These are phyloP conservation scores for Parafenestella ontariensis DNA, from an alignment of 2,329 filamentous ascomycete species.

Conservation along the genomic window DNA sequence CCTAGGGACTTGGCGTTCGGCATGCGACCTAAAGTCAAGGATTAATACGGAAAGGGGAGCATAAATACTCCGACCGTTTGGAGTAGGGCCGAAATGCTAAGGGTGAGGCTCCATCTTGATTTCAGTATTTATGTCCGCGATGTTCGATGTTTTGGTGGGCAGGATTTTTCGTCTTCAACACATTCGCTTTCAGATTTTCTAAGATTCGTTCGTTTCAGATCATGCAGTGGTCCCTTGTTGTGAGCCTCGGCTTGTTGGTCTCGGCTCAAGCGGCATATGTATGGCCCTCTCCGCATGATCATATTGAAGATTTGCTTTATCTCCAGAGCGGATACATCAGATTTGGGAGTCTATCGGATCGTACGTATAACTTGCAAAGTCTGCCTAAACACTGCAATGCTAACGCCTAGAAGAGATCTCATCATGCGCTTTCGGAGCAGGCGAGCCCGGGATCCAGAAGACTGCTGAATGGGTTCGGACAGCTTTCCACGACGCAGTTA, in stretches of 20 bases:
- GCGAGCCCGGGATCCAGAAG: slow-evolving; percentile 28
- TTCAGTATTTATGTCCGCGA: not conserved
- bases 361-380: not conserved
- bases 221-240: not conserved
- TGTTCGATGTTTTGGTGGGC: not conserved
- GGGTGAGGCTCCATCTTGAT: not conserved
- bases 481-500: slow-evolving; percentile 47
- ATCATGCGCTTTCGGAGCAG: slow-evolving; percentile 22
- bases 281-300: slow-evolving; percentile 9
- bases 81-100: not conserved
- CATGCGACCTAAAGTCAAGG: not conserved
- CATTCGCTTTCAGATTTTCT: not conserved
- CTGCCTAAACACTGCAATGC: not conserved
- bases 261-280: slow-evolving; percentile 9
- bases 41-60: not conserved
- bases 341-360: slow-evolving; percentile 7
- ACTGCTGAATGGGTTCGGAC: slow-evolving; percentile 42
- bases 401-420: slow-evolving; percentile 12
- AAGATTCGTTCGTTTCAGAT: not conserved
- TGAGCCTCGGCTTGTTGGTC: not conserved
- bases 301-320: slow-evolving; percentile 14
- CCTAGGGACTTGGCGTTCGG: not conserved
- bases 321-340: slow-evolving; percentile 12
- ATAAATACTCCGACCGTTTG: not conserved
- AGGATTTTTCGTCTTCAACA: not conserved